phyloP scores from a whole-genome alignment of 805 yeast species.

The Metschnikowia peoriensis region DNA sequence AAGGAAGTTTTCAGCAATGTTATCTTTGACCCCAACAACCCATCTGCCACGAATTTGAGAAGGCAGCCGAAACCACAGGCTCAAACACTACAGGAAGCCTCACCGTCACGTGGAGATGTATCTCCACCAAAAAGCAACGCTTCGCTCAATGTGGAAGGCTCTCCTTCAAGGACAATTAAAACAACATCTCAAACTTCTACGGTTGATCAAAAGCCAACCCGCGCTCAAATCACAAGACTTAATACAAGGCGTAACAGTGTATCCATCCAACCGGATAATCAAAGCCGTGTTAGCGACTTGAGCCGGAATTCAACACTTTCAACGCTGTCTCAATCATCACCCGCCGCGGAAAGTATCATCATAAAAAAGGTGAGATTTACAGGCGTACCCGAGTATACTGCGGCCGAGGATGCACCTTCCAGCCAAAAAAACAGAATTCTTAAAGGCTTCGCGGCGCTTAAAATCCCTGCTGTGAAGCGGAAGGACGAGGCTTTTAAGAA shows the following conservation, averaged over 20 bases:
- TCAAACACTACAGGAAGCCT: background rate
- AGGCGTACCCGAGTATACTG: slow-evolving; percentile 51
- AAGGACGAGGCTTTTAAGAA: slow-evolving; percentile 38
- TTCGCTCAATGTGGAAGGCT: background rate
- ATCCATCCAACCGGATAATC: slow-evolving; percentile 13
- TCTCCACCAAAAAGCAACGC: background rate
- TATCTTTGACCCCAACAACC: slow-evolving; percentile 40
- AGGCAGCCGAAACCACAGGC: slow-evolving; percentile 5
- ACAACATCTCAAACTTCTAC: background rate
- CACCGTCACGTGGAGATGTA: background rate
- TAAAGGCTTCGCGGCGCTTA: slow-evolving; percentile 39
- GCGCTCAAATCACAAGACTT: slow-evolving; percentile 17
- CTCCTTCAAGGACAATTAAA: background rate
- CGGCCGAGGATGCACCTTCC: slow-evolving; percentile 56
- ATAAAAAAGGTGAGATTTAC: slow-evolving; percentile 49
- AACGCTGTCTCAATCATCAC: slow-evolving; percentile 15
- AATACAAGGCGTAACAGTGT: slow-evolving; percentile 30
- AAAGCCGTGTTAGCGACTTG: slow-evolving; percentile 1
- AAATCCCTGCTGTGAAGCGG: slow-evolving; percentile 24
- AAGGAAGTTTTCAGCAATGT: slow-evolving; percentile 35
- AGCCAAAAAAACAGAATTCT: slow-evolving; percentile 34
- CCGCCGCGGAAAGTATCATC: slow-evolving; percentile 3
- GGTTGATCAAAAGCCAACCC: slow-evolving; percentile 9
- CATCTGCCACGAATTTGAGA: slow-evolving; percentile 22
- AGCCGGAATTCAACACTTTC: slow-evolving; percentile 5